Evolutionary conservation across 306 rosid species (phyloP).

Genomic region (Fagus sylvatica): DNA sequence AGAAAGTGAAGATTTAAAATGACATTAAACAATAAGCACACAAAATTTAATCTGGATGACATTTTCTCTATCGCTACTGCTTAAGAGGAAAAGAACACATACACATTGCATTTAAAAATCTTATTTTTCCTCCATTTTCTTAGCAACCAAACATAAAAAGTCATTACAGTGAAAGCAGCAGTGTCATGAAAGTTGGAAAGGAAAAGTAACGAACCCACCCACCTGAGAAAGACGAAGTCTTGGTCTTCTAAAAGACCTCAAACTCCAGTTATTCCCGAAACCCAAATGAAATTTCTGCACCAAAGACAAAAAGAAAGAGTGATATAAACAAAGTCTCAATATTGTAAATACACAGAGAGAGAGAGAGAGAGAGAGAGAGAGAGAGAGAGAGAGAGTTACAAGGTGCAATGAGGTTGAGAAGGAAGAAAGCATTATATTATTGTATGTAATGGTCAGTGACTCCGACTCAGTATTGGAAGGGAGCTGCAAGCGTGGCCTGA

Average conservation of each 20-base stretch:
- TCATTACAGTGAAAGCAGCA: background rate
- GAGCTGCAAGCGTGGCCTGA: too few relatives aligned
- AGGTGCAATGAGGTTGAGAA: background rate
- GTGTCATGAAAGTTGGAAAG: background rate
- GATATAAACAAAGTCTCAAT: background rate
- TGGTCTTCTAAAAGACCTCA: background rate
- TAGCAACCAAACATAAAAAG: background rate
- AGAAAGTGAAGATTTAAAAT: background rate
- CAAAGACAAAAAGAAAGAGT: background rate
- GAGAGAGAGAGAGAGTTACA: constrained; percentile 2
- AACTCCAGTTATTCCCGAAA: constrained; percentile 4
- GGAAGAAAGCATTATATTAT: constrained; percentile 2
- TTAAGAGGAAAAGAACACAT: background rate
- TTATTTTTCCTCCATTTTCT: background rate
- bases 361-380: constrained; percentile 4
- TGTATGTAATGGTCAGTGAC: background rate
- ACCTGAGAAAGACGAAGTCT: constrained; percentile 34
- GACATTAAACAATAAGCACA: background rate
- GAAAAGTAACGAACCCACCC: background rate
- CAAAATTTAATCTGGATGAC: background rate
- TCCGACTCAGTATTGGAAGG: background rate
- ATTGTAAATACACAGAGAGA: too few relatives aligned
- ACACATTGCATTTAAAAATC: too few relatives aligned
- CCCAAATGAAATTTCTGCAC: constrained; percentile 29
- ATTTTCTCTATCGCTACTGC: background rate